Conservation (phyloP, 208 protist species). For the Crithidia sp. region DNA sequence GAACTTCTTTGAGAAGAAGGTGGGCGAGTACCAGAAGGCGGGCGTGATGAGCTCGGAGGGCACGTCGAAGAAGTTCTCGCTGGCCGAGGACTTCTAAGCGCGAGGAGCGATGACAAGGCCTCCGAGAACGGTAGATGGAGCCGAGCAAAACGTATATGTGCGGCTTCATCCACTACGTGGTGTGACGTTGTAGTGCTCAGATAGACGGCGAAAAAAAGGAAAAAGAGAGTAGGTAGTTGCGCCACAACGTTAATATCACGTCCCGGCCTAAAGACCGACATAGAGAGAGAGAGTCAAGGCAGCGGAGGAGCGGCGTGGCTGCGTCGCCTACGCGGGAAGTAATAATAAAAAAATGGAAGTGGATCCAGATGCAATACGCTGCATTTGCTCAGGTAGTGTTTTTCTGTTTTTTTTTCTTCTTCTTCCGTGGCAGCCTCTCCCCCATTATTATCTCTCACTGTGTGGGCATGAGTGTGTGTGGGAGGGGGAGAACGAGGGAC, state of each 20-base stretch:
- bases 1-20: conserved; percentile 99
- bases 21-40: conserved; percentile 98
- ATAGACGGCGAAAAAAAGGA: neutral
- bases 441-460: too few relatives aligned
- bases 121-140: too few relatives aligned
- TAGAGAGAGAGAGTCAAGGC: neutral
- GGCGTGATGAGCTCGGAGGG: conserved; percentile 94
- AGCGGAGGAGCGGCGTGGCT: neutral
- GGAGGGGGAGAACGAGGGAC: too few relatives aligned
- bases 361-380: neutral
- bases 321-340: neutral
- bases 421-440: neutral
- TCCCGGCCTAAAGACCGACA: too few relatives aligned
- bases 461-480: too few relatives aligned
- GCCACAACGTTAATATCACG: too few relatives aligned
- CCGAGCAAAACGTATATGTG: neutral
- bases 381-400: neutral
- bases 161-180: too few relatives aligned
- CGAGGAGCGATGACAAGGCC: neutral
- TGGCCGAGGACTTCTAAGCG: conserved; percentile 92
- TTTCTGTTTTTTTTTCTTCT: conserved; percentile 23
- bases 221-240: conserved; percentile 24
- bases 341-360: neutral
- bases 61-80: conserved; percentile 83
- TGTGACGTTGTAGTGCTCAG: too few relatives aligned